These are phyloP conservation scores for Fusarium anguioides DNA, from an alignment of 2,329 filamentous ascomycete species.

Conservation along the genomic window DNA sequence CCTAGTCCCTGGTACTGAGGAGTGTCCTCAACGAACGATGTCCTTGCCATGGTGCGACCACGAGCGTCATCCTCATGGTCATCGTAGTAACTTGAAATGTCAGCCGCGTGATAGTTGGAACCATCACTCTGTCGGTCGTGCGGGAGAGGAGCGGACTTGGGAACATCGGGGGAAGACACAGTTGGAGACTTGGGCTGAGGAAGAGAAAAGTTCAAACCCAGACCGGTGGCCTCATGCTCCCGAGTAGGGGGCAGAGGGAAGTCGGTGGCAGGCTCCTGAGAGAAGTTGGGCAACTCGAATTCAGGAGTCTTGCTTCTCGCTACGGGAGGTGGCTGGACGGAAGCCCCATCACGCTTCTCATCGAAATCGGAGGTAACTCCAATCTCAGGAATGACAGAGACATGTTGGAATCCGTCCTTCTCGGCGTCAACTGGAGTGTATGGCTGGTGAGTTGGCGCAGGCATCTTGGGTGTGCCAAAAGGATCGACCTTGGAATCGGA, in stretches of 20 bases:
- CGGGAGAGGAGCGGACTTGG: constrained; percentile 38
- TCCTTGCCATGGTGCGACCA: constrained; percentile 52
- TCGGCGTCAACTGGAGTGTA: constrained; percentile 38
- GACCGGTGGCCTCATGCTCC: constrained; percentile 47
- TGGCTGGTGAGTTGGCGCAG: constrained; percentile 45
- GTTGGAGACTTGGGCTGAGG: constrained; percentile 46
- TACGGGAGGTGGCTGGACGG: constrained; percentile 47
- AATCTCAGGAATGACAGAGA: constrained; percentile 54
- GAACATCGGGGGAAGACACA: constrained; percentile 31
- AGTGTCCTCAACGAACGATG: constrained; percentile 42
- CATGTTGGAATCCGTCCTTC: constrained; percentile 46
- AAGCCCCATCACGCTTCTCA: constrained; percentile 44
- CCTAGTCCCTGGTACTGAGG: constrained; percentile 56
- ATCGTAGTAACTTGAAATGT: constrained; percentile 50
- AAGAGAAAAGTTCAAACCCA: constrained; percentile 52
- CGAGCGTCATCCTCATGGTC: constrained; percentile 48
- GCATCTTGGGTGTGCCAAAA: constrained; percentile 51
- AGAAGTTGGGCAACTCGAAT: constrained; percentile 41
- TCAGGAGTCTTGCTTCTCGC: constrained; percentile 46
- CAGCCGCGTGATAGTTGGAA: constrained; percentile 42
- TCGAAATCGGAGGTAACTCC: constrained; percentile 50
- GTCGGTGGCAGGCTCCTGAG: constrained; percentile 31
- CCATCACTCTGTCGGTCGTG: constrained; percentile 34
- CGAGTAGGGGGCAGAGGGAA: constrained; percentile 44
- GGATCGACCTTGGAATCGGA: constrained; percentile 50